phyloP scores from a whole-genome alignment of 306 rosid genomes.

The Herpetospermum pedunculosum region DNA sequence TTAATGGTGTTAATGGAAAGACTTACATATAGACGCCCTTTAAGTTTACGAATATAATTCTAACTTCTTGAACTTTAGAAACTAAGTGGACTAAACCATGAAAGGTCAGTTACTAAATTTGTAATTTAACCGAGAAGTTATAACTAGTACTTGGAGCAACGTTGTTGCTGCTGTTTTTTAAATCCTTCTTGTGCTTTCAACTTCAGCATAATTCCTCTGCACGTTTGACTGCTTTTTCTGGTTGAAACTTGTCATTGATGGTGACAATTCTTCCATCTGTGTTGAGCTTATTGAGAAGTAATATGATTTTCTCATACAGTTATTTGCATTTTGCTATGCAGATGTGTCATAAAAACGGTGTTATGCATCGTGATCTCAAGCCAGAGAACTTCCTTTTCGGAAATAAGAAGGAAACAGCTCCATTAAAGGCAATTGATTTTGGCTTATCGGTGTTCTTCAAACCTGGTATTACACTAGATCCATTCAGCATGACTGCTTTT shows the following conservation, averaged over 20 bases:
- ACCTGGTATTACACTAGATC: slow-evolving; percentile 14
- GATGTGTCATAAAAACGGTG: slow-evolving; percentile 25
- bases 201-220: background rate
- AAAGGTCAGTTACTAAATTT: background rate
- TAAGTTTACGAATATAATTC: background rate
- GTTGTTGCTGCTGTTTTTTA: background rate
- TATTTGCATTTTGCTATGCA: slow-evolving; percentile 9
- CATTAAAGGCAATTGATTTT: slow-evolving; percentile 24
- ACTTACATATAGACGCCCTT: background rate
- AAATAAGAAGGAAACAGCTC: slow-evolving; percentile 24
- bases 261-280: background rate
- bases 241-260: background rate
- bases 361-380: slow-evolving; percentile 26
- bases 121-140: background rate
- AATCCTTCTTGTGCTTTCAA: background rate
- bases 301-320: background rate
- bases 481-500: background rate
- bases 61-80: background rate
- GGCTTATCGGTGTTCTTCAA: slow-evolving; percentile 25
- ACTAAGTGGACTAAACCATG: background rate
- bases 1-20: background rate
- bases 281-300: background rate
- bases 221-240: background rate
- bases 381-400: slow-evolving; percentile 24
- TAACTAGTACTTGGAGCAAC: background rate